Evolutionary conservation across 2,329 filamentous ascomycete species (phyloP).

Genomic region (Colletotrichum destructivum): DNA sequence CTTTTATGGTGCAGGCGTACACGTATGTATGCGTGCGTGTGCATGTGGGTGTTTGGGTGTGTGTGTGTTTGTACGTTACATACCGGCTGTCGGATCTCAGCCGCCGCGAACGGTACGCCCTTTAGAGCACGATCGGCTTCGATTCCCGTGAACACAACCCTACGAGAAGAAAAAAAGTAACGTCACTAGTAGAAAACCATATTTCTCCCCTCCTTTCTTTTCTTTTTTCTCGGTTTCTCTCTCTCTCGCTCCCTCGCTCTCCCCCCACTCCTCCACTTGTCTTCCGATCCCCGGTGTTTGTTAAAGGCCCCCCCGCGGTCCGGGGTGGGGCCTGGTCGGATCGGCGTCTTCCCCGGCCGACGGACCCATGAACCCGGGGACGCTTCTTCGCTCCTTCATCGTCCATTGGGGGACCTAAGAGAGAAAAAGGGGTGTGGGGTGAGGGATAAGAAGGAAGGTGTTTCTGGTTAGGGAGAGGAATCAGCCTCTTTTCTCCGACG

Average conservation of each 20-base stretch:
- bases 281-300: background rate
- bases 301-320: no score
- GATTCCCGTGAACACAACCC: background rate
- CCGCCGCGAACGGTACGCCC: background rate
- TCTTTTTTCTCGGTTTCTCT: background rate
- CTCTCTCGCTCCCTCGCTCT: background rate
- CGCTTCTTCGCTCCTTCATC: no score
- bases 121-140: background rate
- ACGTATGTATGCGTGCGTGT: background rate
- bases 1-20: background rate
- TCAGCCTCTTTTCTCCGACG: constrained; percentile 6
- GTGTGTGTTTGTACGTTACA: background rate
- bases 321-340: no score
- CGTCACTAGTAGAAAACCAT: background rate
- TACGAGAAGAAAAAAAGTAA: background rate
- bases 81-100: constrained; percentile 21
- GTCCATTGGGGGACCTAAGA: no score
- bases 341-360: background rate
- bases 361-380: constrained; percentile 3
- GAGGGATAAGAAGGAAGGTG: background rate
- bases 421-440: background rate
- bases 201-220: background rate
- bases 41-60: no score
- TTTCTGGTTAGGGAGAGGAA: background rate
- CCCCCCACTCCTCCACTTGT: background rate